Evolutionary conservation across 2,329 filamentous ascomycete genomes (phyloP), one percentile per base, ranked within the genome.

Genomic region (Passalora sequoiae): DNA sequence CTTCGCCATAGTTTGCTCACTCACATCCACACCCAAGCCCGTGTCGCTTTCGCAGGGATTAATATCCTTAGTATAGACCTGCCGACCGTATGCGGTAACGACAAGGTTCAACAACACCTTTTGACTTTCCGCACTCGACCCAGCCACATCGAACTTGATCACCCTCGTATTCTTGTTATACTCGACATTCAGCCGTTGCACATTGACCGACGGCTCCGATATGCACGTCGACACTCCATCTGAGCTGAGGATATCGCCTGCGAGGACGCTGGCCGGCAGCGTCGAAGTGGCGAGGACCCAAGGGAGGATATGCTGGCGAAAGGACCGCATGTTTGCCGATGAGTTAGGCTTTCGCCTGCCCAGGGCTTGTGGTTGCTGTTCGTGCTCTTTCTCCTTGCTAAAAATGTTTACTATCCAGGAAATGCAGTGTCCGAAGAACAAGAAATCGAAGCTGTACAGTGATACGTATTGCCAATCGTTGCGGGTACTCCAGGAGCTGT

Each of bases 11-110:
- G 61, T 29, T 27, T 43, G 22, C n/a, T 39, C 39, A 10, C 25
- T 40, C 27, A 42, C 32, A 13, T 17, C 32, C 16, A 27, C 39
- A 10, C 25, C 31, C 27, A 42, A 29, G 19, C 21, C 32, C 16
- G 38, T 40, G 19, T 28, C 28, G 10, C 40, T 55, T 13, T 81
- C 76, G 66, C 92, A 98, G 25, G 92, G 92, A 60, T 96, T 81
- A 67, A 97, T 95, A 3, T 69, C 70, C 47, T 86, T 86, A 28
- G 76, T 73, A 68, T 94, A 97, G 17, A 96, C 78, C 49, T 84
- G 67, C 46, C 78, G 79, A 47, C 92, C 92, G 60, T 97, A 97
- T 6, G 91, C 91, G 19, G 76, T 84, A 28, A 96, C 85, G 16
- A 78, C 75, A 46, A 97, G 72, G 12, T 70, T 70, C 10, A 88